Base-by-base conservation (phyloP, 1,139 yeast genomes). In the Meyerozyma elateridarum region DNA sequence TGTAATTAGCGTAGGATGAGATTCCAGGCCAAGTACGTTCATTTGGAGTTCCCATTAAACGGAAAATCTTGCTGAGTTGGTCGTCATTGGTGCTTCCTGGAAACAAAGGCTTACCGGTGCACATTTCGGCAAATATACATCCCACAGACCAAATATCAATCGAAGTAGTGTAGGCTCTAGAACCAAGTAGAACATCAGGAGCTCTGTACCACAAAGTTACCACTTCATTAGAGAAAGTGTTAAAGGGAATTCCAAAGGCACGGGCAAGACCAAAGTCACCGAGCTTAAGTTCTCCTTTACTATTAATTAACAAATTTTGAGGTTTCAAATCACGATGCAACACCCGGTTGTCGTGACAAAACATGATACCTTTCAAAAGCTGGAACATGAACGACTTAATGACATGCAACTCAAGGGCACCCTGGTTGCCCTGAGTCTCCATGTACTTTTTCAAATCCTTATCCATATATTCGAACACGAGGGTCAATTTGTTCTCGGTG, bases 141-240 rank as follows among this genome's bases (percentile, higher is more conserved):
- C 99, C 99, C 15, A 96, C 94, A 18, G 96, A 87, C 99, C 99
- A 91, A 61, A 91, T 88, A 59, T 91, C 99, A 41, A 91, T 91
- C 1, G 96, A 85, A 0, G 98, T 91, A 20, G 96, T 84, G 58
- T 91, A 91, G 31, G 94, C 88, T 45, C 96, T 75, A 1, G 96
- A 85, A 0, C 99, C 99, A 59, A 91, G 74, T 35, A 91, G 65
- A 25, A 91, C 98, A 55, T 91, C 99, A 0, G 98, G 98, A 0
- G 99, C 97, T 41, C 99, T 74, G 61, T 91, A 91, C 99, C 99
- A 91, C 42, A 91, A 65, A 1, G 99, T 91, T 24, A 91, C 99
- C 25, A 91, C 99, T 56, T 91, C 98, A 56, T 91, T 88, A 18
- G 96, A 85, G 52, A 89, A 91, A 0, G 98, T 91, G 58, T 91